phyloP scores from a whole-genome alignment of 257 asterid species.

The Solanum infundibuliforme region DNA sequence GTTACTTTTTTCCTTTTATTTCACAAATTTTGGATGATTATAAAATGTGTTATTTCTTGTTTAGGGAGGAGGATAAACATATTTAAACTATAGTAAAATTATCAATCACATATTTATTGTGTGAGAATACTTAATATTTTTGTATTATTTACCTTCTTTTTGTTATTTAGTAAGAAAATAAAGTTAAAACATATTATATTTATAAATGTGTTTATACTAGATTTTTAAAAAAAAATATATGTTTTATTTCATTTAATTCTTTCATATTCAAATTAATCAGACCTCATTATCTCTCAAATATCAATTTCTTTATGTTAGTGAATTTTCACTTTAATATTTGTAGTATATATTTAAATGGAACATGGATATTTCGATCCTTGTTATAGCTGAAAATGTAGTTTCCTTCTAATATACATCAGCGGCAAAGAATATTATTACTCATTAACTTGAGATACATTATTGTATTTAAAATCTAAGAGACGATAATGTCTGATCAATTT shows the following conservation, averaged over 20 bases:
- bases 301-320: neutral
- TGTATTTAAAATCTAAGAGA: neutral
- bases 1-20: neutral
- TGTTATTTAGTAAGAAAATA: neutral
- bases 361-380: neutral
- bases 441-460: neutral
- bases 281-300: neutral
- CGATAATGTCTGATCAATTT: neutral
- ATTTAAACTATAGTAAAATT: neutral
- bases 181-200: neutral
- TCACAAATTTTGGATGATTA: neutral
- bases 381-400: neutral
- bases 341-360: neutral
- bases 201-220: neutral
- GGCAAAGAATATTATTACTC: neutral
- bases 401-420: neutral
- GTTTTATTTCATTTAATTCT: neutral
- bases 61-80: neutral
- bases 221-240: neutral
- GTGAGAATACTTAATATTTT: neutral
- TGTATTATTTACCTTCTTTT: neutral
- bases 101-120: neutral
- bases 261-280: neutral
- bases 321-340: neutral
- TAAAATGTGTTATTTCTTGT: neutral